Evolutionary conservation across 2,329 filamentous ascomycete species (phyloP), one percentile per base, ranked within the genome.

Genomic region (Nothophoma quercina): DNA sequence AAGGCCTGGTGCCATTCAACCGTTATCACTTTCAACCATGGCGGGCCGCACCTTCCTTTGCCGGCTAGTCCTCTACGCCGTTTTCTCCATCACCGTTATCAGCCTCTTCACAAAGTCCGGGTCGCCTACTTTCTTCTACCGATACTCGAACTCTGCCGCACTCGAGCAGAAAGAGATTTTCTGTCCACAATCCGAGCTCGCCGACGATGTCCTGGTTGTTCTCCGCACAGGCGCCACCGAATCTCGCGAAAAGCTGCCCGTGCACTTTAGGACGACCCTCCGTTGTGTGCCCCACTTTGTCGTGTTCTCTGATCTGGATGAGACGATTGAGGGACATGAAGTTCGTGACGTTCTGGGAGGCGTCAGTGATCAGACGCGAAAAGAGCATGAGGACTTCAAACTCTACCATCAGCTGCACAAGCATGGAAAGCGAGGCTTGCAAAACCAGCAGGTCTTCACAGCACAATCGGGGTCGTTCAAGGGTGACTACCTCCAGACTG

Each of bases 171-270:
- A 64, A 25, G 42, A 60, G 13, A 41, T 70, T 42, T 61, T 65
- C 26, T 75, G 72, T 51, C 62, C 71, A 5, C 64, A 66, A 36
- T 70, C 71, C 32, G 59, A 67, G 22, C 60, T 73, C 13, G 68
- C 68, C 44, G 78, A 84, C 15, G 81, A 86, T 63, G 69, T 85
- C 10, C 76, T 85, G 21, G 78, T 86, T 5, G 75, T 85, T n/a
- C 74, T 87, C 57, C 82, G 83, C 56, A 86, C 84, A 1, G 84
- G 84, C 33, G 83, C 83, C 13, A 85, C 83, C 13, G 84, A 86
- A 67, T 78, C 82, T 15, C 75, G 76, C 36, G 78, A 82, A 41
- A 85, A 85, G 64, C 74, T 86, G 9, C 83, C 84, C 2, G 74
- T 81, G 12, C 83, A 86, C 67, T 79, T 85, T 60, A 69, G 77